Conservation (phyloP, 768 basidiomycete genomes). For the Leccinum disarticulatum region DNA sequence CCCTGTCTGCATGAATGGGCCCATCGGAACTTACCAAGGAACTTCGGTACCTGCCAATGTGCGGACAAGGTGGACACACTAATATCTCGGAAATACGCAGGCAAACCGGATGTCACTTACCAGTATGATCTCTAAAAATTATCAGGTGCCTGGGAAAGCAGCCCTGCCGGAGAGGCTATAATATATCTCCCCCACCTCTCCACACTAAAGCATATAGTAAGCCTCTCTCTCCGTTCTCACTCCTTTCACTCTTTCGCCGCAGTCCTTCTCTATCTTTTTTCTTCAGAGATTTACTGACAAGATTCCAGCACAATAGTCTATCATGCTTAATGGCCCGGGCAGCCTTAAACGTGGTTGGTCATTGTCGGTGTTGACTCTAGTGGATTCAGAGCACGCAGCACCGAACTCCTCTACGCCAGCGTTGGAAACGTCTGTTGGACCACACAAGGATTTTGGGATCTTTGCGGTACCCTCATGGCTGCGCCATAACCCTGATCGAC, state of each 20-base stretch:
- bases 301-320: conserved; percentile 1
- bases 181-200: conserved; percentile 4
- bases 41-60: not conserved
- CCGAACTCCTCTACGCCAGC: not conserved
- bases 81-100: not conserved
- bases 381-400: conserved; percentile 9
- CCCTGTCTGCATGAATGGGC: not conserved
- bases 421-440: not conserved
- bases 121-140: not conserved
- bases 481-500: conserved; percentile 40
- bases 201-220: not conserved
- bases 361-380: conserved; percentile 12
- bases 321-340: conserved; percentile 15
- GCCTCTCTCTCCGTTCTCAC: not conserved
- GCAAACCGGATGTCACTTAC: not conserved
- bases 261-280: conserved; percentile 11
- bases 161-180: conserved; percentile 11
- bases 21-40: not conserved
- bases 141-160: conserved; percentile 15
- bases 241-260: conserved; percentile 14
- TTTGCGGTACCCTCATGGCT: conserved; percentile 45
- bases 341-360: conserved; percentile 16
- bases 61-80: not conserved
- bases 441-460: conserved; percentile 40
- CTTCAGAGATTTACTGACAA: not conserved